Percentiles rank a stretch among this genome's conserved stretches.
These are phyloP conservation scores for Panicum miliaceum DNA, from an alignment of 176 grass and related monocot genomes.

Conservation along the genomic window DNA sequence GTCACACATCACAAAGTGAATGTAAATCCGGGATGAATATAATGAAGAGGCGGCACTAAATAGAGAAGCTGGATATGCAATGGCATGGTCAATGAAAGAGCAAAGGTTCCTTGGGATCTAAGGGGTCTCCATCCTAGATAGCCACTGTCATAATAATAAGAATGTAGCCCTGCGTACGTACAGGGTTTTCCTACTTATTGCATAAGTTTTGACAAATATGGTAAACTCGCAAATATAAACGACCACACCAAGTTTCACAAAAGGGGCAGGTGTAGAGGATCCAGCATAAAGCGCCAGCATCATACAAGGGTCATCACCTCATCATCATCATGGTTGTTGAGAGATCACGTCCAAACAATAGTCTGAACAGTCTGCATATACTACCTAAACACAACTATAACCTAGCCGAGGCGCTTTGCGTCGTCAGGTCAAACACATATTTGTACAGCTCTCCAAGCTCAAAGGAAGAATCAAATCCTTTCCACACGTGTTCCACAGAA, in stretches of 20 bases:
- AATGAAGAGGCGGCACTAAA: neutral
- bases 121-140: neutral
- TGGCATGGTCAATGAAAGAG: too few relatives aligned
- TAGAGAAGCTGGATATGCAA: too few relatives aligned
- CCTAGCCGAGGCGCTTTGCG: neutral
- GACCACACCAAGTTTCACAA: neutral
- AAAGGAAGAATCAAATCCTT: neutral
- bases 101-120: too few relatives aligned
- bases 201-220: neutral
- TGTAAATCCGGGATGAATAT: neutral
- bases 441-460: neutral
- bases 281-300: constrained; percentile 15
- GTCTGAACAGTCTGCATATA: neutral
- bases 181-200: neutral
- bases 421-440: neutral
- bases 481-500: neutral
- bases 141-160: neutral
- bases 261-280: neutral
- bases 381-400: neutral
- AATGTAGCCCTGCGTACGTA: neutral
- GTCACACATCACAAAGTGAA: neutral
- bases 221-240: neutral
- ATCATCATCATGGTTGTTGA: constrained; percentile 16
- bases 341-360: neutral
- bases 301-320: constrained; percentile 11